Base-by-base conservation (phyloP, 2,329 filamentous ascomycete species). In the Pseudocercospora macadamiae region DNA sequence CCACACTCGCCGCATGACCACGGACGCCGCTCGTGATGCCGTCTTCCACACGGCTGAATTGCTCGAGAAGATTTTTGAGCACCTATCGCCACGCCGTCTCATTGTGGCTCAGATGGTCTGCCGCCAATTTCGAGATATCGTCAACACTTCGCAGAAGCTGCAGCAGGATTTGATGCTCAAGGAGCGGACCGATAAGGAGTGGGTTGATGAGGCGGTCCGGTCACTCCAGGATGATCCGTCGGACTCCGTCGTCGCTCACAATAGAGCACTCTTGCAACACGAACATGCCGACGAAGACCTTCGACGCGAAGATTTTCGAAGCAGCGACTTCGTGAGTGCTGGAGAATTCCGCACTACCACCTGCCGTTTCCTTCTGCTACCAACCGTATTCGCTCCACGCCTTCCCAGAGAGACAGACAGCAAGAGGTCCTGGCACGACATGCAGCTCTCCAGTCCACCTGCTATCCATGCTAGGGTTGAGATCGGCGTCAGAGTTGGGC, bases 11-110 rank as follows among this genome's bases (percentile, higher is more conserved):
- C 16, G n/a, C n/a, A 30, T 51, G 47, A 51, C 26, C n/a, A 32
- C 47, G 1, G 47, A 36, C 14, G 47, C 47, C 7, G 47, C 47
- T 51, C 47, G 47, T 18, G n/a, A 34, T 16, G 47, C 47, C 6
- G 47, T 51, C 23, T 34, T 57, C 45, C n/a, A 39, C 19, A 57
- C 54, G 14, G 44, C 54, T 19, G 54, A 57, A 32, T 19, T 57
- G n/a, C 45, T 57, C 7, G 45, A 57, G 44, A 19, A 32, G 7
- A 51, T 57, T 9, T 32, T 57, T 16, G 36, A 37, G 14, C 8
- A 51, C 12, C 34, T 57, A 6, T 23, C 47, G 23, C 23, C 34
- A 16, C 14, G n/a, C 10, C 25, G 14, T 1, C 51, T 57, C n/a
- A 25, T 57, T 21, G 28, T 14, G 1, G 34, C 54, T 3, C 54